Base-by-base conservation (phyloP, 805 yeast genomes). In the Starmerella kuoi region DNA sequence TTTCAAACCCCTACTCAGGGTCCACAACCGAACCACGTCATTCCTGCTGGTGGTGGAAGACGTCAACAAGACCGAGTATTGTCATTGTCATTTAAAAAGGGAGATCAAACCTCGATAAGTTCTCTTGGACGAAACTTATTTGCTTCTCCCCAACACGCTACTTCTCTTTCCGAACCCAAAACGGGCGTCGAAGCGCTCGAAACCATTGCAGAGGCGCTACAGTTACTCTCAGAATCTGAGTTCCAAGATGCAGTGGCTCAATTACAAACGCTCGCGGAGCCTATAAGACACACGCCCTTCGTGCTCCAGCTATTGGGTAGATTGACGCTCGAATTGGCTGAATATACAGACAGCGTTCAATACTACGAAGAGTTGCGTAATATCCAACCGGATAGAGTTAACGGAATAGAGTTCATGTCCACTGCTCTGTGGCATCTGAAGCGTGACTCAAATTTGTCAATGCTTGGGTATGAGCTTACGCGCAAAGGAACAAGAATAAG, bases 351-450 rank as follows among this genome's bases (percentile, higher is more conserved):
- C 59, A 72, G 93, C 7, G 81, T 77, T 47, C 59, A 64, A 33
- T 76, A 70, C 51, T 88, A 82, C 55, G 61, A 62, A 15, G 69
- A 68, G 50, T 66, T 91, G 42, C 68, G 94, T 40, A 65, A 64
- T 41, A 45, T 78, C 21, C 95, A 86, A 61, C 73, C 88, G 32
- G 81, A 87, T 9, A 68, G 97, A 43, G 58, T 79, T 14, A 77
- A 75, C 47, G 97, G 86, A 57, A 84, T 88, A 91, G 97, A 91
- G 55, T 76, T 77, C 52, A 86, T 74, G 56, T 85, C 95, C 0
- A 88, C 97, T 0, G 65, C 86, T 23, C 66, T 88, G 45, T 88
- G 98, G 98, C 97, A 91, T 64, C 62, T 86, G 38, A 88, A 81
- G 42, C 78, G 77, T 54, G 86, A 81, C 37, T 73, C 75, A 18